Conservation (phyloP, 2,329 filamentous ascomycete species). For the Neopestalotiopsis sp. region DNA sequence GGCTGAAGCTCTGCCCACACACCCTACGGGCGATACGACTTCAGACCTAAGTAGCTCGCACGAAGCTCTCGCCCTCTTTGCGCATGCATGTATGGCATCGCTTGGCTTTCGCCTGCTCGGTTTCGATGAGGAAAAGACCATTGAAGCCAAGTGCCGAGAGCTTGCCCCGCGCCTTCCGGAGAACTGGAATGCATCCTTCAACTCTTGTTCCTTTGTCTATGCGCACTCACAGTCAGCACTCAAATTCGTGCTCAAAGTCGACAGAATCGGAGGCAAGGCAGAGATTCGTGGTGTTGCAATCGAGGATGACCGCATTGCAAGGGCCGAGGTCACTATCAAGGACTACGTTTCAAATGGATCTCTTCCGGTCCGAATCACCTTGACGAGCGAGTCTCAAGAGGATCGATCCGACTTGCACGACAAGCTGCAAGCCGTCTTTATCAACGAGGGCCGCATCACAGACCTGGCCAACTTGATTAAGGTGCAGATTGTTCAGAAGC, state of each 20-base stretch:
- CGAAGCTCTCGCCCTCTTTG: conserved; percentile 83
- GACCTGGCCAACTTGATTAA: conserved; percentile 78
- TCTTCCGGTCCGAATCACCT: conserved; percentile 62
- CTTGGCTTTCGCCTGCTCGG: conserved; percentile 83
- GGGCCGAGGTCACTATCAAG: conserved; percentile 74
- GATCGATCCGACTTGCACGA: conserved; percentile 54
- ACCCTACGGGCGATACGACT: conserved; percentile 56
- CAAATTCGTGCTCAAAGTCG: conserved; percentile 82
- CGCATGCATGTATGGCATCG: conserved; percentile 82
- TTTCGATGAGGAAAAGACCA: conserved; percentile 80
- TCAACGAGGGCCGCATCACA: conserved; percentile 69
- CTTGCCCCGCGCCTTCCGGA: conserved; percentile 70
- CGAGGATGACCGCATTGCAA: conserved; percentile 80
- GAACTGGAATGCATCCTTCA: conserved; percentile 79
- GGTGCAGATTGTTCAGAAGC: conserved; percentile 80
- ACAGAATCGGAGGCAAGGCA: conserved; percentile 82
- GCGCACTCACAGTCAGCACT: conserved; percentile 84
- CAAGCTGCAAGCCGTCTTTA: conserved; percentile 70
- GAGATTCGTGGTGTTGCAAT: conserved; percentile 81
- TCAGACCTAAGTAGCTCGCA: conserved; percentile 73
- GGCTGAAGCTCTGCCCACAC: conserved; percentile 64
- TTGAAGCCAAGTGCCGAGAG: conserved; percentile 63
- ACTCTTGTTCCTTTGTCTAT: conserved; percentile 84
- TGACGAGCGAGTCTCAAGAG: conserved; percentile 51
- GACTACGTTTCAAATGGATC: conserved; percentile 73